Evolutionary conservation across 2,329 filamentous ascomycete species (phyloP).

Genomic region (Curvularia eragrostidis): DNA sequence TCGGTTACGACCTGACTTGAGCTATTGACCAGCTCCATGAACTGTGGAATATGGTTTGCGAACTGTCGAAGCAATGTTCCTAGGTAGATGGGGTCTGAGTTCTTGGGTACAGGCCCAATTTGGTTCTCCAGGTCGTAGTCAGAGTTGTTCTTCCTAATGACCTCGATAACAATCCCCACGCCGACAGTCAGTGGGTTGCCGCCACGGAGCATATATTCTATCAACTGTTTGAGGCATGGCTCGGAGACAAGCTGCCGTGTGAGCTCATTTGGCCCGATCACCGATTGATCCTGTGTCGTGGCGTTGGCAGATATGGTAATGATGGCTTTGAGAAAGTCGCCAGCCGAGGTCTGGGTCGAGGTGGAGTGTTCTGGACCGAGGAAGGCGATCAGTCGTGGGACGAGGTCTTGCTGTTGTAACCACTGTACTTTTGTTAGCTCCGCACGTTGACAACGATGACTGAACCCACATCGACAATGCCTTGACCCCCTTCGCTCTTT

Average conservation of each 20-base stretch:
- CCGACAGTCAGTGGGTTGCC: constrained; percentile 95
- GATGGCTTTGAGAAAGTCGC: constrained; percentile 97
- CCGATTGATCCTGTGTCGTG: constrained; percentile 97
- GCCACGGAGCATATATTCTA: constrained; percentile 88
- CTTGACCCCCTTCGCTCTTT: constrained; percentile 87
- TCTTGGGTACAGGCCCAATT: constrained; percentile 76
- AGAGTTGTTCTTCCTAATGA: constrained; percentile 98
- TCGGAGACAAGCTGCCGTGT: constrained; percentile 93
- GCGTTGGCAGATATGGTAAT: constrained; percentile 99
- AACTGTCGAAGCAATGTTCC: constrained; percentile 89
- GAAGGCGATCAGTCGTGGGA: constrained; percentile 85
- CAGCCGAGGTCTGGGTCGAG: constrained; percentile 93
- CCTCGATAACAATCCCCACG: constrained; percentile 96
- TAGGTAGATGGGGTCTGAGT: constrained; percentile 95
- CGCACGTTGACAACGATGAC: neutral
- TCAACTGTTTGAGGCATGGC: constrained; percentile 81
- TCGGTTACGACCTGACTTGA: constrained; percentile 65
- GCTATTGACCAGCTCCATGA: constrained; percentile 88
- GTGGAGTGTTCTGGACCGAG: constrained; percentile 84
- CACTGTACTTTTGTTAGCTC: constrained; percentile 63
- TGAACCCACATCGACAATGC: constrained; percentile 82
- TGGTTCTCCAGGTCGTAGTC: constrained; percentile 96
- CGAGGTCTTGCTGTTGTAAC: constrained; percentile 87
- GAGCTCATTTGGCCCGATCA: constrained; percentile 95
- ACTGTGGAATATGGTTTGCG: constrained; percentile 88